phyloP scores from a whole-genome alignment of 1,284 basidiomycete genomes.

The Apiotrichum siamense region DNA sequence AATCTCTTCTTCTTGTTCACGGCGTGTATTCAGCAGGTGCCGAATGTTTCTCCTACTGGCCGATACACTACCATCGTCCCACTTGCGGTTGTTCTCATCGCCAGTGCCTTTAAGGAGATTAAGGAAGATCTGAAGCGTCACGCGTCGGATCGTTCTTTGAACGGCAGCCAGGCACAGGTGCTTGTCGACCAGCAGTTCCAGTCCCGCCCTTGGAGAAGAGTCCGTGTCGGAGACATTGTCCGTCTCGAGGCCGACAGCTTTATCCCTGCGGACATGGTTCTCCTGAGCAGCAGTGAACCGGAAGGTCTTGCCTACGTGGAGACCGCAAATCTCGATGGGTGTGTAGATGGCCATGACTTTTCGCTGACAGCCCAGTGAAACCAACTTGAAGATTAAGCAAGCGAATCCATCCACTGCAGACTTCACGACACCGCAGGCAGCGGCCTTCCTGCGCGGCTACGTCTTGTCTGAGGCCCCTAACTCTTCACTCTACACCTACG shows the following conservation, averaged over 20 bases:
- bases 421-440: slow-evolving; percentile 70
- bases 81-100: slow-evolving; percentile 79
- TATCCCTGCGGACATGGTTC: slow-evolving; percentile 89
- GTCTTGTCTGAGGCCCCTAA: slow-evolving; percentile 94
- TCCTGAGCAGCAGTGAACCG: slow-evolving; percentile 86
- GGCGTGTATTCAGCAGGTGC: slow-evolving; percentile 95
- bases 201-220: slow-evolving; percentile 77
- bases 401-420: slow-evolving; percentile 73
- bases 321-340: slow-evolving; percentile 90
- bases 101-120: slow-evolving; percentile 93
- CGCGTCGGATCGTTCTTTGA: slow-evolving; percentile 88
- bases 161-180: slow-evolving; percentile 73
- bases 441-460: slow-evolving; percentile 69
- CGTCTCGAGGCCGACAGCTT: slow-evolving; percentile 87
- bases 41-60: slow-evolving; percentile 94
- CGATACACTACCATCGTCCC: slow-evolving; percentile 92
- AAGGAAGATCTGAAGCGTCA: slow-evolving; percentile 98
- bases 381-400: slow-evolving; percentile 98
- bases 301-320: slow-evolving; percentile 97
- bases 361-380: slow-evolving; percentile 56
- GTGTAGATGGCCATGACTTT: not conserved
- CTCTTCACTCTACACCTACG: slow-evolving; percentile 94
- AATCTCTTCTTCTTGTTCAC: slow-evolving; percentile 99
- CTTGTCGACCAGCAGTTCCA: slow-evolving; percentile 63
- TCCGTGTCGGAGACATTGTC: slow-evolving; percentile 86